Evolutionary conservation across 805 yeast genomes (phyloP).

Genomic region (Candida golubevii): DNA sequence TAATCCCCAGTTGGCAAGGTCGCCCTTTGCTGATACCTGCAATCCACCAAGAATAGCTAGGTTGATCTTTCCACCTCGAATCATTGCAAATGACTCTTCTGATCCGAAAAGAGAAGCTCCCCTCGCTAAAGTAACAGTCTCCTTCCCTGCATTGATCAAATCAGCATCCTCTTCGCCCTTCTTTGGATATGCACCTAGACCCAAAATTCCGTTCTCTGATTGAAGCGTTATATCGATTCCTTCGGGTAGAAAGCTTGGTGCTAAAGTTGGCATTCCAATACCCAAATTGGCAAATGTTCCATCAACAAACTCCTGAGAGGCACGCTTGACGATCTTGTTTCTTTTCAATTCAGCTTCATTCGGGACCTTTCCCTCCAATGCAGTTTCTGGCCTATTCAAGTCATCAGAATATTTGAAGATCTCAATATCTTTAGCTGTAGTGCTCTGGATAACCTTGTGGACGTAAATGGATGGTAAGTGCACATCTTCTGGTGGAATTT

Average conservation of each 20-base stretch:
- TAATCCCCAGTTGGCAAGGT: slow-evolving; percentile 50
- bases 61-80: slow-evolving; percentile 43
- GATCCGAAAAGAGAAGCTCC: slow-evolving; percentile 50
- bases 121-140: slow-evolving; percentile 41
- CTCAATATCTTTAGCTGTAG: slow-evolving; percentile 42
- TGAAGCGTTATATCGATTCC: slow-evolving; percentile 39
- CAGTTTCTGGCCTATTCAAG: slow-evolving; percentile 3
- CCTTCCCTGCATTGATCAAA: slow-evolving; percentile 49
- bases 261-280: slow-evolving; percentile 49
- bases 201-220: slow-evolving; percentile 47
- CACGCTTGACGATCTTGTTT: slow-evolving; percentile 38
- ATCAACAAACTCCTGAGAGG: slow-evolving; percentile 42
- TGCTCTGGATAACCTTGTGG: slow-evolving; percentile 35
- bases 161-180: slow-evolving; percentile 45
- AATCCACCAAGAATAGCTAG: slow-evolving; percentile 46
- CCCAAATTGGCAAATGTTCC: slow-evolving; percentile 46
- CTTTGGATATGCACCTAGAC: slow-evolving; percentile 45
- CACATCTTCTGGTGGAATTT: slow-evolving; percentile 40
- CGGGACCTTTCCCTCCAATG: slow-evolving; percentile 4
- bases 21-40: slow-evolving; percentile 46
- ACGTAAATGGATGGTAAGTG: slow-evolving; percentile 48
- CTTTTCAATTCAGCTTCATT: slow-evolving; percentile 21
- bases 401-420: slow-evolving; percentile 23
- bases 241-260: slow-evolving; percentile 37
- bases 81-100: slow-evolving; percentile 49